Conservation (phyloP, 371 early-diverging fungal genomes). For the Zopfochytrium polystomum region DNA sequence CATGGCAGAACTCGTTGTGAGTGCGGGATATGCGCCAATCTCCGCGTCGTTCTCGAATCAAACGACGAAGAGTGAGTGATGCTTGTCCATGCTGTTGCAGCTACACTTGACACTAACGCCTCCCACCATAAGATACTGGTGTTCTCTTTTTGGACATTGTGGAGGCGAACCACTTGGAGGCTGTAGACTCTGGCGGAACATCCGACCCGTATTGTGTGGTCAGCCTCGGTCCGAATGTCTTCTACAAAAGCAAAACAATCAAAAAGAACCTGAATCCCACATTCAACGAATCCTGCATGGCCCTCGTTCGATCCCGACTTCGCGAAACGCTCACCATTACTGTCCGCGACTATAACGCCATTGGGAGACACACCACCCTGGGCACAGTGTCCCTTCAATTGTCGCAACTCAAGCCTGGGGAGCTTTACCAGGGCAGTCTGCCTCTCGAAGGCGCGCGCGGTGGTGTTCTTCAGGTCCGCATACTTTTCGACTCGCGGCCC, state of each 20-base stretch:
- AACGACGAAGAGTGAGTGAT: no score
- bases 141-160: conserved; percentile 40
- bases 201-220: conserved; percentile 42
- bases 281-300: conserved; percentile 35
- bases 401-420: conserved; percentile 23
- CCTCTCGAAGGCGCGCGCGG: conserved; percentile 34
- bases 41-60: neutral
- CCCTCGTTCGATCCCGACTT: conserved; percentile 30
- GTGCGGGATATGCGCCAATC: conserved; percentile 26
- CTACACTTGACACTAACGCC: no score
- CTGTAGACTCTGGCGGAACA: conserved; percentile 38
- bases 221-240: conserved; percentile 28
- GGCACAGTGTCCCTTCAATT: conserved; percentile 41
- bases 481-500: conserved; percentile 29
- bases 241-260: conserved; percentile 42
- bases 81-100: no score
- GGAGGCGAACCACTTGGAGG: conserved; percentile 35
- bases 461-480: conserved; percentile 26
- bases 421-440: conserved; percentile 20
- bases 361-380: conserved; percentile 32
- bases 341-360: conserved; percentile 38
- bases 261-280: conserved; percentile 42
- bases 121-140: no score
- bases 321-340: conserved; percentile 35
- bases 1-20: conserved; percentile 1